A percentile compares a stretch with the other conserved stretches of the same genome.
phyloP scores from a whole-genome alignment of 768 basidiomycete genomes.

The Tylopilus balloui region DNA sequence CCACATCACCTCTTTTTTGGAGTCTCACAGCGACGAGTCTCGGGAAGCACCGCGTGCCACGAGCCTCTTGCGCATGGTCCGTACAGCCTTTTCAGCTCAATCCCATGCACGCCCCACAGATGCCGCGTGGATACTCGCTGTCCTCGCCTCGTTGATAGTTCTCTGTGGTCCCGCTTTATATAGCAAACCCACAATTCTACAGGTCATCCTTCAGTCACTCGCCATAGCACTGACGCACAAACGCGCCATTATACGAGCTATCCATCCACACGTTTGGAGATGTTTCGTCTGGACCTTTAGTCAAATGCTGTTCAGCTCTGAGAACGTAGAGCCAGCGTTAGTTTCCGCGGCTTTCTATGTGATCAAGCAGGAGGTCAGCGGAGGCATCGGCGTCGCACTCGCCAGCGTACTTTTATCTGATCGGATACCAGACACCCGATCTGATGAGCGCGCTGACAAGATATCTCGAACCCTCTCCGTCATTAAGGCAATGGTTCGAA shows the following conservation, averaged over 20 bases:
- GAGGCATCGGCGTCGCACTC: conserved; percentile 42
- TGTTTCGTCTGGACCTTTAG: conserved; percentile 55
- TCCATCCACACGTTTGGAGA: conserved; percentile 48
- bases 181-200: conserved; percentile 34
- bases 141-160: conserved; percentile 44
- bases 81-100: conserved; percentile 25
- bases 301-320: conserved; percentile 30
- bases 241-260: conserved; percentile 31
- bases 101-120: conserved; percentile 17
- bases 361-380: conserved; percentile 44
- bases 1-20: conserved; percentile 26
- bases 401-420: conserved; percentile 36
- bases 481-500: conserved; percentile 36
- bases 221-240: conserved; percentile 32
- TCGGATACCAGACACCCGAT: background rate
- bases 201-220: conserved; percentile 37
- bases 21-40: conserved; percentile 12
- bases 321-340: conserved; percentile 20
- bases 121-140: conserved; percentile 41
- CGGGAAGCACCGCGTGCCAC: background rate
- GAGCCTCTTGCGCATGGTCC: conserved; percentile 28
- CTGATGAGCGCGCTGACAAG: conserved; percentile 16
- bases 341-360: conserved; percentile 38
- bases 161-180: conserved; percentile 45
- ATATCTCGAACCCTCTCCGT: conserved; percentile 36